Base-by-base conservation (phyloP, 495 filamentous ascomycete genomes). In the Neurospora tetrasperma region DNA sequence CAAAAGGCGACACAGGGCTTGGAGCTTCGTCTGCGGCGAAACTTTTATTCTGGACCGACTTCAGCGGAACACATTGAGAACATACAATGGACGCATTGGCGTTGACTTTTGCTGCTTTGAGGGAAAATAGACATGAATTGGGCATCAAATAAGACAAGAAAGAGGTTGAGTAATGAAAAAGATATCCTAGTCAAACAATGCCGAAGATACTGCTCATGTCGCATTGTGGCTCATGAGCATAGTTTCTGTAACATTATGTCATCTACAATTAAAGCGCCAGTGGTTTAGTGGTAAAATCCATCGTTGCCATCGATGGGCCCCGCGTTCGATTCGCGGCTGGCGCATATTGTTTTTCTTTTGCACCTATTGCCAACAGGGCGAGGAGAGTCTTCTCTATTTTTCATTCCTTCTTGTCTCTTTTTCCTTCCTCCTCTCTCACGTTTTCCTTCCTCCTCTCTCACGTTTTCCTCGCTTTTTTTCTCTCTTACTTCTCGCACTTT, bases 281-380 rank as follows among this genome's bases (percentile, higher is more conserved):
- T 62, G 54, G 54, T 62, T 62, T 62, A 62, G 54, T 62, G 54
- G 54, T 62, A 62, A 62, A 62, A 62, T 62, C 54, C 54, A 62
- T 62, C 54, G 54, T 62, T 62, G 54, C 54, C 54, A 62, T 62
- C 54, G 54, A 62, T 62, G 54, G 54, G 48, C 54, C 54, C 54
- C 54, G 54, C 54, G 54, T 66, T 66, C 54, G 54, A 66, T 66
- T 66, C 54, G 54, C 54, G 54, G 54, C 54, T 66, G 54, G 54
- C 54, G 54, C 54, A 66, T 66, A 35, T 18, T 27, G 14, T 66
- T 35, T 66, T 38, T 31, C 54, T 66, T 66, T 66, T 66, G 27
- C 54, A 31, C 14, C 6, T 66, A 71, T 39, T 40, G 27, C 3
- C 54, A 27, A 54, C 11, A 31, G 27, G 27, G 2, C 27, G 27